Evolutionary conservation across 2,329 filamentous ascomycete genomes (phyloP), one percentile per base, ranked within the genome.

Genomic region (Cladosporium sp.): DNA sequence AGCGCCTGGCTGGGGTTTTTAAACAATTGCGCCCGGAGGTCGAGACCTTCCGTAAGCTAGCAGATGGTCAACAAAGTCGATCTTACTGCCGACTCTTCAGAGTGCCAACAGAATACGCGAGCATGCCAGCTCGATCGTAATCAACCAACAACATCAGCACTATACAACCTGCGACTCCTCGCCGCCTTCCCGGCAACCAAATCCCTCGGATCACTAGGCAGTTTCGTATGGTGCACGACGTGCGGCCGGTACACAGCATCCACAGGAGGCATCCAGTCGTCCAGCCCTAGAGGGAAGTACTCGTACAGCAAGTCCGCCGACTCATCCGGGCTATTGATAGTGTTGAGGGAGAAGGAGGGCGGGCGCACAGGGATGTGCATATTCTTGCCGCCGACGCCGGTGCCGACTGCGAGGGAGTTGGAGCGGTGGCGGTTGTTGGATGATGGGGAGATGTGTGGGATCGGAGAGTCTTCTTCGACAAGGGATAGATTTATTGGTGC

Each of bases 191-290:
- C 66, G 10, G 68, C 69, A n/a, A 69, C 72, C 31, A 80, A 74
- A 35, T 80, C 80, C 67, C 82, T 79, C 2, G 81, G 79, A 70
- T 83, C 82, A 40, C 78, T 75, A 1, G 80, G 80, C 37, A 84
- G 69, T 65, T 81, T 83, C 23, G 91, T 94, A 76, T 97, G 93
- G 78, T 98, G 94, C 3, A 97, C 93, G 18, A 97, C 92, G 76
- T 97, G 93, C 6, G 93, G 94, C 58, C 92, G 84, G 76, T 96
- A 97, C 18, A 97, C 89, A 5, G 92, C 92, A 77, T 96, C 92
- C 3, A 96, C 91, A 0, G 92, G 92, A 2, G 91, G 91, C 86
- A 93, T 92, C 91, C 91, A 97, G 74, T 97, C 93, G 76, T 97
- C 93, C 66, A 97, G 80, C 58, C 90, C 93, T 18, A 98, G 83